Evolutionary conservation across 2,329 filamentous ascomycete species (phyloP).

Genomic region (Aspergillus sp.): DNA sequence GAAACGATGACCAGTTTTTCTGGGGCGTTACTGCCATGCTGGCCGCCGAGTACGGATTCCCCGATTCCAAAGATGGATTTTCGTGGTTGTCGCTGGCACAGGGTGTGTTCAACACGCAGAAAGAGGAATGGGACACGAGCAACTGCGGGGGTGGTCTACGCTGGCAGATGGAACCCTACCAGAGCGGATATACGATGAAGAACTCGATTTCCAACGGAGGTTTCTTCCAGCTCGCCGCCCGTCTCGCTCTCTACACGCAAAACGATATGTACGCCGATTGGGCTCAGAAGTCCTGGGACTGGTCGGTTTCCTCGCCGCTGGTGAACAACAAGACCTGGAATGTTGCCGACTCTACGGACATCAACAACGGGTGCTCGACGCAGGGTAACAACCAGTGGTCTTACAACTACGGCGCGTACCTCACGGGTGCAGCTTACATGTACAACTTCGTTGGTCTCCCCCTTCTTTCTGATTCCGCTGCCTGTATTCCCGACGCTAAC

Average conservation of each 20-base stretch:
- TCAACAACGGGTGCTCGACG: constrained; percentile 51
- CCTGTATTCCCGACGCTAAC: neutral
- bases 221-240: constrained; percentile 33
- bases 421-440: constrained; percentile 58
- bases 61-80: constrained; percentile 52
- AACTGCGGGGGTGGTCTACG: constrained; percentile 69
- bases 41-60: constrained; percentile 51
- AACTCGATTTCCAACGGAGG: constrained; percentile 37
- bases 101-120: constrained; percentile 78
- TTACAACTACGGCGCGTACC: constrained; percentile 58
- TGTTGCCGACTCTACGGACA: constrained; percentile 58
- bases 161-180: constrained; percentile 36
- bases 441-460: constrained; percentile 50
- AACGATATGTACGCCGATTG: constrained; percentile 51
- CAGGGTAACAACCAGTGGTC: constrained; percentile 57
- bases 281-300: constrained; percentile 68
- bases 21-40: constrained; percentile 59
- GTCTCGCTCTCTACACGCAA: constrained; percentile 32
- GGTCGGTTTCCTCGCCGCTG: constrained; percentile 52
- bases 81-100: constrained; percentile 79
- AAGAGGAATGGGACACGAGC: constrained; percentile 65
- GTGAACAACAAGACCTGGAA: constrained; percentile 49
- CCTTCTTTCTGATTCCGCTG: neutral
- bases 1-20: constrained; percentile 60
- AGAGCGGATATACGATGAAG: constrained; percentile 34